phyloP scores from a whole-genome alignment of 2,329 filamentous ascomycete species.

The Sporothrix brasiliensis region DNA sequence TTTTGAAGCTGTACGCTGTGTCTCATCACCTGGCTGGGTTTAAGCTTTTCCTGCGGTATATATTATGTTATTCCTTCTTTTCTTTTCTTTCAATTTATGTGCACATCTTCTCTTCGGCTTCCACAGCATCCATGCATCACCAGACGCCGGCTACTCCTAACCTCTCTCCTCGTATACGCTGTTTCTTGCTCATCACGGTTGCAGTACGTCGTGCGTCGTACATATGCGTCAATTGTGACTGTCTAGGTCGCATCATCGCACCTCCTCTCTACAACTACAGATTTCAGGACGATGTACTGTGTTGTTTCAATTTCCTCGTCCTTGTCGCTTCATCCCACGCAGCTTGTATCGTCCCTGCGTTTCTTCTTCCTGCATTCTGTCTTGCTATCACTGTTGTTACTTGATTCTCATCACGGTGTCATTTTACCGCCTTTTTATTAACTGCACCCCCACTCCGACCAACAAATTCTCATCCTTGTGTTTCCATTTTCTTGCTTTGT shows the following conservation, averaged over 20 bases:
- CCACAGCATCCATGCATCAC: neutral
- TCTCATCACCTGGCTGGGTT: neutral
- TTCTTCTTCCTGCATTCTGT: neutral
- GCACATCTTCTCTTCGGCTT: neutral
- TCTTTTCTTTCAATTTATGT: neutral
- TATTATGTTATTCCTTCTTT: constrained; percentile 2
- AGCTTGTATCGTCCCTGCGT: neutral
- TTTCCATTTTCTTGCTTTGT: neutral
- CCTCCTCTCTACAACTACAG: neutral
- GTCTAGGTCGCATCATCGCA: neutral
- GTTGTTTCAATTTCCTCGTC: neutral
- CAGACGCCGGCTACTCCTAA: neutral
- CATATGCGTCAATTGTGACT: constrained; percentile 2
- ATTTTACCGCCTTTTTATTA: neutral
- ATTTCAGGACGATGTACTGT: neutral
- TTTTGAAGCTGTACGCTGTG: neutral
- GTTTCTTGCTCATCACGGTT: neutral
- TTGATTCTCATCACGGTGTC: neutral
- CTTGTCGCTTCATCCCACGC: neutral
- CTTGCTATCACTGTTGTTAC: neutral
- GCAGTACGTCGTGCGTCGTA: neutral
- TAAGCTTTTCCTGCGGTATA: constrained; percentile 10
- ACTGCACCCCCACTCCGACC: constrained; percentile 1
- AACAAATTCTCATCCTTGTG: neutral
- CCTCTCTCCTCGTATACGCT: too few species aligned